Conservation (phyloP, 495 filamentous ascomycete species). For the Acidiella bohemica region DNA sequence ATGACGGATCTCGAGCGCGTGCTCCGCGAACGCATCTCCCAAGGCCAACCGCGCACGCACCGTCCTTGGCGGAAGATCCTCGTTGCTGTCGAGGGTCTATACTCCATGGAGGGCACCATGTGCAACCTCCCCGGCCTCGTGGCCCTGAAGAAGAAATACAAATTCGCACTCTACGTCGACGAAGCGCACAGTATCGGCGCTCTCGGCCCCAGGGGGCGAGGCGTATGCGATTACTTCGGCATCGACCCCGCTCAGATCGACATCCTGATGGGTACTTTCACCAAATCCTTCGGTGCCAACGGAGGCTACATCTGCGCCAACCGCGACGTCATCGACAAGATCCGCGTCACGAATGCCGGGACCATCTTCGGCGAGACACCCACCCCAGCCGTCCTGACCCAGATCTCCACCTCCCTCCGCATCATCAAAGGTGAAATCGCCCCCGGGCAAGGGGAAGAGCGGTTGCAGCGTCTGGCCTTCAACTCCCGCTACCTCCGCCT, state of each 20-base stretch:
- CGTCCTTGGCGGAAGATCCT: conserved; percentile 98
- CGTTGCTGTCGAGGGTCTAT: conserved; percentile 89
- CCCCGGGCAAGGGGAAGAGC: conserved; percentile 89
- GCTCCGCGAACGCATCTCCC: conserved; percentile 81
- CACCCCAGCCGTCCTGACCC: conserved; percentile 70
- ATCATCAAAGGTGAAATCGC: conserved; percentile 78
- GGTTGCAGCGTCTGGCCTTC: conserved; percentile 90
- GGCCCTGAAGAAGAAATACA: conserved; percentile 81
- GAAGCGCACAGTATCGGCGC: conserved; percentile 96
- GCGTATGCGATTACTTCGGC: conserved; percentile 94
- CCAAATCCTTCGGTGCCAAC: conserved; percentile 97
- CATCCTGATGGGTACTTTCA: conserved; percentile 95
- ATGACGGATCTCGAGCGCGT: conserved; percentile 72
- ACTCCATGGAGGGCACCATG: conserved; percentile 99
- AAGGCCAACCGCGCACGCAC: conserved; percentile 92
- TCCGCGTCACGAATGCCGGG: conserved; percentile 71
- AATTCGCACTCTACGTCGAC: conserved; percentile 88
- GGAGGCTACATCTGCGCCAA: conserved; percentile 90
- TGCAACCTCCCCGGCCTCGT: conserved; percentile 82
- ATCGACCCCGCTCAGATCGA: conserved; percentile 81
- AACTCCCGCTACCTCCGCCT: conserved; percentile 96
- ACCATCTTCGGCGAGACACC: conserved; percentile 81
- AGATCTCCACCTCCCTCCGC: conserved; percentile 71
- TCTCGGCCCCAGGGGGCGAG: conserved; percentile 71
- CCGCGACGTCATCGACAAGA: conserved; percentile 81